Evolutionary conservation across 805 yeast genomes (phyloP).

Genomic region (Saturnispora silvae): DNA sequence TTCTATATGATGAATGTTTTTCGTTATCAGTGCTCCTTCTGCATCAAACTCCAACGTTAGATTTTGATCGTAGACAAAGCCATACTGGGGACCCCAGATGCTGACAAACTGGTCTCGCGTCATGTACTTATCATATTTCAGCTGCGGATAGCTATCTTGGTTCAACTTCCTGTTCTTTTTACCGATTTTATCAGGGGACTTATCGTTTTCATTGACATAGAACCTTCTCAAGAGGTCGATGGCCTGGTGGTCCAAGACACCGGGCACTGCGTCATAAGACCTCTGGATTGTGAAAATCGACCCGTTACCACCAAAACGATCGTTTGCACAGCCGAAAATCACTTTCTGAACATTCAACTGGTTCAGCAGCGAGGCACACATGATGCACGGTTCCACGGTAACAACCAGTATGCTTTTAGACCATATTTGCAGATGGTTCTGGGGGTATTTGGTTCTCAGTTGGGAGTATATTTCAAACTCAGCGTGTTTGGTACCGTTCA

Average conservation of each 20-base stretch:
- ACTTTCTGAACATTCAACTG: slow-evolving; percentile 69
- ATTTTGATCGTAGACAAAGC: slow-evolving; percentile 18
- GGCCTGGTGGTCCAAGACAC: slow-evolving; percentile 72
- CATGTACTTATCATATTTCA: slow-evolving; percentile 48
- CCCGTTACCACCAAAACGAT: slow-evolving; percentile 94
- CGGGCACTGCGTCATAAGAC: slow-evolving; percentile 40
- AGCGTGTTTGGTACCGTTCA: slow-evolving; percentile 87
- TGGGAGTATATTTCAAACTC: slow-evolving; percentile 73
- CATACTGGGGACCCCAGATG: slow-evolving; percentile 36
- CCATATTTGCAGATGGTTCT: slow-evolving; percentile 29
- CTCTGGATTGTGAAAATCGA: slow-evolving; percentile 55
- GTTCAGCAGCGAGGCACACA: slow-evolving; percentile 90
- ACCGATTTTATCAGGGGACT: slow-evolving; percentile 71
- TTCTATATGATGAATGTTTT: background rate
- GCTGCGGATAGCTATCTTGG: slow-evolving; percentile 43
- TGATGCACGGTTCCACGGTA: slow-evolving; percentile 95
- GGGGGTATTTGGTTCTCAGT: slow-evolving; percentile 29
- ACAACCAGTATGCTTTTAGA: slow-evolving; percentile 65
- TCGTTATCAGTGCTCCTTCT: slow-evolving; percentile 5
- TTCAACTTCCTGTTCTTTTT: slow-evolving; percentile 61
- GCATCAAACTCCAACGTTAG: slow-evolving; percentile 19
- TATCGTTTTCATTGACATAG: slow-evolving; percentile 74
- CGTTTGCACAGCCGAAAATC: slow-evolving; percentile 88
- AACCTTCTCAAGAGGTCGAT: slow-evolving; percentile 71
- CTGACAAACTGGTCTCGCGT: slow-evolving; percentile 37